These are phyloP conservation scores for Rhizomucor miehei DNA, from an alignment of 371 early-diverging fungal species.

Conservation along the genomic window DNA sequence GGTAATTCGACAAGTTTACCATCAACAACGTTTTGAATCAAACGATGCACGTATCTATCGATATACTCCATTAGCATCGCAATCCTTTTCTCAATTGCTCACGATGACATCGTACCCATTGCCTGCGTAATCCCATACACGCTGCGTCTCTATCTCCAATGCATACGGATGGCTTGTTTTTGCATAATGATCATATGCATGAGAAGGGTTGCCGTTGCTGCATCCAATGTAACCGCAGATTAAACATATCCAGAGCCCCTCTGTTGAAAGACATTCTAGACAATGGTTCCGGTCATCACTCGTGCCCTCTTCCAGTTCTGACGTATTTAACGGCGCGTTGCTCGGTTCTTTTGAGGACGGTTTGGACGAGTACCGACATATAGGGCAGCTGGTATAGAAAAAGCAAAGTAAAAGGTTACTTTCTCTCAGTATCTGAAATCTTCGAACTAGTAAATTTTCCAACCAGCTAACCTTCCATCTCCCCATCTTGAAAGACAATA, in stretches of 20 bases:
- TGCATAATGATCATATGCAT: conserved; percentile 84
- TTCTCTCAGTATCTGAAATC: not conserved
- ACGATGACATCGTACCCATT: conserved; percentile 76
- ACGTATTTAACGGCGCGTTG: not conserved
- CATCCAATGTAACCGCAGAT: conserved; percentile 91
- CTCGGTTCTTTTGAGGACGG: conserved; percentile 22
- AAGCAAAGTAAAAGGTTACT: not conserved
- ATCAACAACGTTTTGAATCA: conserved; percentile 83
- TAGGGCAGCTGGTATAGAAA: conserved; percentile 66
- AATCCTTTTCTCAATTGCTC: not conserved
- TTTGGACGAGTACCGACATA: conserved; percentile 80
- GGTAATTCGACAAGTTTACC: conserved; percentile 89
- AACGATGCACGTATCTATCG: conserved; percentile 75
- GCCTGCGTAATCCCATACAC: conserved; percentile 97
- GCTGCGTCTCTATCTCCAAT: conserved; percentile 90
- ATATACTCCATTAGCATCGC: not conserved
- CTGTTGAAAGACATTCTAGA: conserved; percentile 64
- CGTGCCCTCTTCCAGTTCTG: not conserved
- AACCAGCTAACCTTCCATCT: conserved; percentile 60
- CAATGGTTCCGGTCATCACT: conserved; percentile 53
- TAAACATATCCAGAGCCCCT: conserved; percentile 92
- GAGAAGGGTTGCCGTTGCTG: conserved; percentile 77
- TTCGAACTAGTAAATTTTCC: not conserved
- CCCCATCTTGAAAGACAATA: conserved; percentile 89
- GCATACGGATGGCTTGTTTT: conserved; percentile 82